Base-by-base conservation (phyloP, 768 basidiomycete genomes). In the Suillus alpinus region DNA sequence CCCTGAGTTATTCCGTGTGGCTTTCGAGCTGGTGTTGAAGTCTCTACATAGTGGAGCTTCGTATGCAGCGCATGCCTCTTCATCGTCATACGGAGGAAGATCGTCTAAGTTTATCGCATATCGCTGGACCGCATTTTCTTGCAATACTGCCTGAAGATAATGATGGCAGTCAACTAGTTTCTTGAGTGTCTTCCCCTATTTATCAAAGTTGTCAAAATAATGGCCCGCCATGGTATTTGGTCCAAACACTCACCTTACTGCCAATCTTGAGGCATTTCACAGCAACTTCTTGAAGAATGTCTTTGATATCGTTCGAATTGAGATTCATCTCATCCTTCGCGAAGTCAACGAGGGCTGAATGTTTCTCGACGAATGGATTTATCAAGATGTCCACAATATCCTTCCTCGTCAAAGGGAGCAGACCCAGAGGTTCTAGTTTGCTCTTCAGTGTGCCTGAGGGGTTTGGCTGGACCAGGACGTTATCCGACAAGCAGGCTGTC, bases 341-440 rank as follows among this genome's bases (percentile, higher is more conserved):
- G 63, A 84, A 91, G 51, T 83, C 79, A 51, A 87, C 67, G 20
- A 88, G 69, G 46, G 78, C 69, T 51, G 73, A 65, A 67, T 80
- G 82, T 58, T 82, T 79, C 66, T 90, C 88, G 46, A 88, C 81
- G 67, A 90, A 91, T 31, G 88, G 87, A 69, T 84, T 90, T 57
- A 84, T 69, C 58, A 92, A 79, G 50, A 91, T 75, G 68, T 86
- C 82, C 56, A 80, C 77, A 41, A 87, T 75, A 73, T 91, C 90
- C 59, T 78, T 76, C 62, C 74, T 76, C 46, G 82, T 83, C 56
- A 91, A 59, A 10, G 87, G 88, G 0, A 75, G 74, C 26, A 92
- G 71, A 31, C 79, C 79, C 34, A 89, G 72, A 14, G 76, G 69
- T 57, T 88, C 84, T 53, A 91, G 75, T 64, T 83, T 85, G 44